phyloP scores from a whole-genome alignment of 495 filamentous ascomycete species.

The Pyrenula massariospora region DNA sequence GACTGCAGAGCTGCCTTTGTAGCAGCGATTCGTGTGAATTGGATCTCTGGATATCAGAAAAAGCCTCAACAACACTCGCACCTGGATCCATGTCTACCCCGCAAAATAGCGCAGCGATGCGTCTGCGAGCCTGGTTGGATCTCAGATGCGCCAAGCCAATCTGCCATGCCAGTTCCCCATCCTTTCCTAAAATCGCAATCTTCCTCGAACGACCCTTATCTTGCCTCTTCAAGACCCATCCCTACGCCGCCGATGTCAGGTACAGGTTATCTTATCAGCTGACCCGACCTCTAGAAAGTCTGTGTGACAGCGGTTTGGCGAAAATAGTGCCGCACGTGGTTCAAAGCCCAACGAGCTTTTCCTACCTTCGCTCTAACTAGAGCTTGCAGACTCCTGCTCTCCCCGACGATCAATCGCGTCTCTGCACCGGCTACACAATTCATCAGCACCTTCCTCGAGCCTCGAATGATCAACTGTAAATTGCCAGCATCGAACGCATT shows the following conservation, averaged over 20 bases:
- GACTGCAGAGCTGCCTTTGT: too few species aligned
- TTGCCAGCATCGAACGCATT: conserved; percentile 85
- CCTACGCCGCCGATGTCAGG: too few species aligned
- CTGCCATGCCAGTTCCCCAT: not conserved
- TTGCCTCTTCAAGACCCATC: too few species aligned
- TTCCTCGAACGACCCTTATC: not conserved
- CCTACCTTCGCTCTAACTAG: too few species aligned
- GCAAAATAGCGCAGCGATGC: not conserved
- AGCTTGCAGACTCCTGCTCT: too few species aligned
- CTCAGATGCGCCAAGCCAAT: not conserved
- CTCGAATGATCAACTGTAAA: conserved; percentile 36
- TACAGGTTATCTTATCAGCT: not conserved
- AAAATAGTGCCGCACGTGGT: too few species aligned
- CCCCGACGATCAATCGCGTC: conserved; percentile 52
- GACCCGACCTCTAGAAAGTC: not conserved
- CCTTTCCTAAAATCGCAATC: not conserved
- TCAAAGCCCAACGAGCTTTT: too few species aligned
- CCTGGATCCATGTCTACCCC: not conserved
- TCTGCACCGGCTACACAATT: conserved; percentile 64
- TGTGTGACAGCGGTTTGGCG: not conserved
- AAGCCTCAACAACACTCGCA: too few species aligned
- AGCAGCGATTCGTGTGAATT: too few species aligned
- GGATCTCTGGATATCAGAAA: too few species aligned
- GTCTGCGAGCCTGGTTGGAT: not conserved
- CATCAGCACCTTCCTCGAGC: conserved; percentile 36